Evolutionary conservation across 2,329 filamentous ascomycete genomes (phyloP), one percentile per base, ranked within the genome.

Genomic region (Xylariales sp.): DNA sequence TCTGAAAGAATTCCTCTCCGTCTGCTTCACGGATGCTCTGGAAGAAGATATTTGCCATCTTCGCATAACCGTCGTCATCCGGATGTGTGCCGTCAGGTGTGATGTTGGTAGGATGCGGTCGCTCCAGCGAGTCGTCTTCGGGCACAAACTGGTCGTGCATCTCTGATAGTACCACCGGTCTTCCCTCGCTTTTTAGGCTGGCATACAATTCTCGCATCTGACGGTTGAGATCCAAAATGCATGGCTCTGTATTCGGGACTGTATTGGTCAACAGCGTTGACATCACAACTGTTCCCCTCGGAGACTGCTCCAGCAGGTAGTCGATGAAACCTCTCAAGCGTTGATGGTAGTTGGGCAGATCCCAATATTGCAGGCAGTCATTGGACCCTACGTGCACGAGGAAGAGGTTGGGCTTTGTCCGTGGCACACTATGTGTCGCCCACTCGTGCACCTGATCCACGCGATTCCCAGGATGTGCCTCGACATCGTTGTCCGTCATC

Each of bases 331-430:
- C 34, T 14, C 36, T 39, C 38, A 58, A 39, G 11, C 53, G 48
- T 14, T 35, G 38, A n/a, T 46, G 46, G 5, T 46, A 45, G 29
- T 51, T 49, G 14, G 38, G 34, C 6, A 46, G 43, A 28, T 56
- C 46, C 34, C 46, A 46, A n/a, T 46, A 37, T 41, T 55, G 54
- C 18, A 52, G 40, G 25, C 55, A 57, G 40, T 60, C 55, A 35
- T 60, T 60, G 14, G 55, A 54, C 4, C 57, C 56, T 11, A 52
- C 51, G 33, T 59, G 53, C n/a, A 60, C 41, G 10, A 55, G 35
- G 29, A 59, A 51, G 10, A 58, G 37, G 36, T 60, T 55, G 5
- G 57, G 57, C 32, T 46, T 47, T 27, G 47, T 44, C 3, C 40
- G 9, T 2, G 48, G 39, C n/a, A 55, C 47, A 22, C 49, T 51